Evolutionary conservation across 2,329 filamentous ascomycete species (phyloP).

Genomic region (Emergomyces orientalis): DNA sequence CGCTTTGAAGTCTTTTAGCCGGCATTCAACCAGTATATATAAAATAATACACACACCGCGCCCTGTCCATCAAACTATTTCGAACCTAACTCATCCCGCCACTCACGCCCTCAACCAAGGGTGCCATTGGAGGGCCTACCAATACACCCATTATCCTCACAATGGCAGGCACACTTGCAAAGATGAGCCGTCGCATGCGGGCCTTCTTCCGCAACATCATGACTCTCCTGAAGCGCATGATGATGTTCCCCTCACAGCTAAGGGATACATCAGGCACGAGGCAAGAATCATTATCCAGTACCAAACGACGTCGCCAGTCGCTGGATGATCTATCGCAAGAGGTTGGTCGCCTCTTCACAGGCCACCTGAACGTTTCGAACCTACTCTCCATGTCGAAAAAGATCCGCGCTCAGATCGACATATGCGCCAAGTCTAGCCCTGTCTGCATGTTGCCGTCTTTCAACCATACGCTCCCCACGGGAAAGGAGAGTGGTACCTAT

Average conservation of each 20-base stretch:
- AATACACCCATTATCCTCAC: neutral
- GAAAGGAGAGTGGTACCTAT: slow-evolving; percentile 50
- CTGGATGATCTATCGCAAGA: slow-evolving; percentile 34
- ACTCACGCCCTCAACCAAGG: neutral
- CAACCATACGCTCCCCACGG: slow-evolving; percentile 52
- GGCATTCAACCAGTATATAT: neutral
- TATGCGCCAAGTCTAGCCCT: slow-evolving; percentile 46
- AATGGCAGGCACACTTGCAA: slow-evolving; percentile 25
- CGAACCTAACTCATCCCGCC: neutral
- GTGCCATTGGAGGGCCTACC: neutral
- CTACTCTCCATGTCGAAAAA: slow-evolving; percentile 38
- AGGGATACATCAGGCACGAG: slow-evolving; percentile 25
- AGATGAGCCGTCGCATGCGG: slow-evolving; percentile 34
- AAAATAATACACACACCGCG: neutral
- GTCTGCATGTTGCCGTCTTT: slow-evolving; percentile 59
- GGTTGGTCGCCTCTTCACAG: slow-evolving; percentile 30
- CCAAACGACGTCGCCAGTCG: slow-evolving; percentile 29
- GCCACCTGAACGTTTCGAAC: slow-evolving; percentile 27
- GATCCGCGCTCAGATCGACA: slow-evolving; percentile 44
- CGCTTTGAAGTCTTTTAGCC: neutral
- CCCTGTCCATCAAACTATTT: neutral
- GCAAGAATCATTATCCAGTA: slow-evolving; percentile 26
- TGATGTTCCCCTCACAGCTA: slow-evolving; percentile 34
- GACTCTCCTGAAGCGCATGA: slow-evolving; percentile 32
- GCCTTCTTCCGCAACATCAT: slow-evolving; percentile 34